phyloP scores from a whole-genome alignment of 2,329 filamentous ascomycete species.

The Penicillium verrucosum region DNA sequence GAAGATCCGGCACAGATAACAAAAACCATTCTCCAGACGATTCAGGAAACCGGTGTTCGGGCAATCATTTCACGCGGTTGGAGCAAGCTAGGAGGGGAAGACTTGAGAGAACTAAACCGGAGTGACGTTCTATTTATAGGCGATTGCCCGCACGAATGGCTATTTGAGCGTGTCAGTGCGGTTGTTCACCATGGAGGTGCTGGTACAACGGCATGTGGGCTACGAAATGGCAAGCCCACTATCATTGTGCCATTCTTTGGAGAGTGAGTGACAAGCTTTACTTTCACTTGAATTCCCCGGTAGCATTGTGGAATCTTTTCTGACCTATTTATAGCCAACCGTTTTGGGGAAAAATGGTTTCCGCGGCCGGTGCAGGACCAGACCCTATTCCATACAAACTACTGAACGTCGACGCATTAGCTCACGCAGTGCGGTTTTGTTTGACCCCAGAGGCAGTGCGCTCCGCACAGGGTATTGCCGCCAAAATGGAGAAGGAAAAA shows the following conservation, averaged over 20 bases:
- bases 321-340: slow-evolving; percentile 36
- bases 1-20: slow-evolving; percentile 46
- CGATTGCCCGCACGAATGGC: slow-evolving; percentile 56
- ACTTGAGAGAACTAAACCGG: slow-evolving; percentile 1
- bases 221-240: slow-evolving; percentile 50
- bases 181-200: slow-evolving; percentile 58
- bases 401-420: slow-evolving; percentile 44
- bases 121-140: slow-evolving; percentile 47
- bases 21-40: slow-evolving; percentile 45
- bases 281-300: not conserved
- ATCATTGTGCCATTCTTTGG: slow-evolving; percentile 57
- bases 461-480: slow-evolving; percentile 35
- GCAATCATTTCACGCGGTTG: slow-evolving; percentile 54
- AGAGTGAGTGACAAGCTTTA: slow-evolving; percentile 31
- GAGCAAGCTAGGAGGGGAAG: slow-evolving; percentile 43
- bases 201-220: slow-evolving; percentile 54
- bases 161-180: slow-evolving; percentile 52
- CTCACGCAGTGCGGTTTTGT: slow-evolving; percentile 46
- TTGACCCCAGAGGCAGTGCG: slow-evolving; percentile 35
- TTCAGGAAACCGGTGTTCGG: slow-evolving; percentile 45
- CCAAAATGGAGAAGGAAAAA: slow-evolving; percentile 40
- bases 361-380: slow-evolving; percentile 48
- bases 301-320: not conserved
- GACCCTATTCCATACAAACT: slow-evolving; percentile 46
- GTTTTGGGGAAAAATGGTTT: slow-evolving; percentile 54